Evolutionary conservation across 2,329 filamentous ascomycete species (phyloP).

Genomic region (Phialemoniopsis sp.): DNA sequence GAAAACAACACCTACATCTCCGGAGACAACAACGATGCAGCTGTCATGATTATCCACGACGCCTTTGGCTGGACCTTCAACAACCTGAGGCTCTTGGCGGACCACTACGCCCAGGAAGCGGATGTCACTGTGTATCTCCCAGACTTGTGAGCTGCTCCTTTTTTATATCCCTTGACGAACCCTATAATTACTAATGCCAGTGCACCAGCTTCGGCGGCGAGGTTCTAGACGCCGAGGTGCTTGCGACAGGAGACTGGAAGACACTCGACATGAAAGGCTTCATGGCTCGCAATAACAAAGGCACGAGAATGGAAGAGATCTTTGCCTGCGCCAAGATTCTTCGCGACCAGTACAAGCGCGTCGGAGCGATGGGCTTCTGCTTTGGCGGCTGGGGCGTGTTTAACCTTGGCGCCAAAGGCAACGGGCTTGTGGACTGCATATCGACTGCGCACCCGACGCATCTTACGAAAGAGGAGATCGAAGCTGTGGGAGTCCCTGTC

Average conservation of each 20-base stretch:
- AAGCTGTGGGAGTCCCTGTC: slow-evolving; percentile 38
- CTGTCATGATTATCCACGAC: slow-evolving; percentile 45
- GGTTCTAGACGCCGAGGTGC: slow-evolving; percentile 16
- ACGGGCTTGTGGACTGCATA: slow-evolving; percentile 38
- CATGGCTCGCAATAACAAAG: slow-evolving; percentile 26
- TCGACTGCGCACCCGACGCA: slow-evolving; percentile 37
- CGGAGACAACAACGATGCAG: slow-evolving; percentile 27
- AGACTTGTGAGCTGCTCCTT: slow-evolving; percentile 28
- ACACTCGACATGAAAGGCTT: slow-evolving; percentile 31
- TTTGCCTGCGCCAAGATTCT: slow-evolving; percentile 28
- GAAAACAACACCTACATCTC: slow-evolving; percentile 36
- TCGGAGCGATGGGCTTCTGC: slow-evolving; percentile 44
- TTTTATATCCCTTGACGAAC: too few species aligned
- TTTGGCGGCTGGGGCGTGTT: slow-evolving; percentile 48
- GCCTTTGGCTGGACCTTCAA: slow-evolving; percentile 44
- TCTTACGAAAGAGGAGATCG: slow-evolving; percentile 39
- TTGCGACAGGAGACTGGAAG: slow-evolving; percentile 17
- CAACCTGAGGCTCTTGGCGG: slow-evolving; percentile 43
- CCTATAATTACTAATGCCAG: too few species aligned
- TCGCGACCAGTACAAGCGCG: slow-evolving; percentile 16
- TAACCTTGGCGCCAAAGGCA: slow-evolving; percentile 30
- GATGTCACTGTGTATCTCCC: slow-evolving; percentile 41
- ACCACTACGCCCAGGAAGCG: slow-evolving; percentile 39
- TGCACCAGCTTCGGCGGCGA: slow-evolving; percentile 23
- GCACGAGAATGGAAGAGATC: slow-evolving; percentile 31